A percentile compares a stretch with the other conserved stretches of the same genome.
phyloP scores from a whole-genome alignment of 2,329 filamentous ascomycete species.

The Colletotrichum cordylinicola region DNA sequence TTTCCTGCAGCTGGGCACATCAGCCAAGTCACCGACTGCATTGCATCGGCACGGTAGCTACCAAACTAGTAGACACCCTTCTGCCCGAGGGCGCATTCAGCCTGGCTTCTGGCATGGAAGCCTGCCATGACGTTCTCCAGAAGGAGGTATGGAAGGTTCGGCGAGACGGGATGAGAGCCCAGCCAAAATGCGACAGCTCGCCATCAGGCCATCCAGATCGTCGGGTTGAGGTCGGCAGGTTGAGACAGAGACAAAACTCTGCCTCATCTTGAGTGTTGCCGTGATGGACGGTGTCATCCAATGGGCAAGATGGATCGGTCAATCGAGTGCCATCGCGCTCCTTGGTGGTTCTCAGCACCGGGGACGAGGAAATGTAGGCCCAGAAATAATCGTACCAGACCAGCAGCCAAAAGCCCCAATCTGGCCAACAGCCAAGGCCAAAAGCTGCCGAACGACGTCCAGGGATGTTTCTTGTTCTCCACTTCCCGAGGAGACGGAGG shows the following conservation, averaged over 20 bases:
- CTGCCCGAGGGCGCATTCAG: background rate
- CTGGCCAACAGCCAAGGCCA: slow-evolving; percentile 2
- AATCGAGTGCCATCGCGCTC: background rate
- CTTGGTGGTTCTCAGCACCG: background rate
- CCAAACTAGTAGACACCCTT: background rate
- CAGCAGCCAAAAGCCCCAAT: background rate
- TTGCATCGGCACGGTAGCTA: background rate
- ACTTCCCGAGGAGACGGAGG: slow-evolving; percentile 11
- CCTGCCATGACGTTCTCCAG: background rate
- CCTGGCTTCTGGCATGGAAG: background rate
- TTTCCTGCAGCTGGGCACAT: background rate
- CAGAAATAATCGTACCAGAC: slow-evolving; percentile 14
- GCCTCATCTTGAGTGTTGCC: background rate
- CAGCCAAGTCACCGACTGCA: background rate
- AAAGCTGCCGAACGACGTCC: slow-evolving; percentile 1
- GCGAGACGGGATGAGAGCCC: slow-evolving; percentile 3
- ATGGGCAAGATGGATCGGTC: background rate
- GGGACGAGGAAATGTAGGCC: slow-evolving; percentile 8
- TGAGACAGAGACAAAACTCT: slow-evolving; percentile 1
- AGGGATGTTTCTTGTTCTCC: slow-evolving; percentile 11
- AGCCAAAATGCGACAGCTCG: background rate
- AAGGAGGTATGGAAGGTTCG: background rate
- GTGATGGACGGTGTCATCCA: background rate
- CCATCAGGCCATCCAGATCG: slow-evolving; percentile 6
- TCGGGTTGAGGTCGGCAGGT: background rate